Base-by-base conservation (phyloP, 768 basidiomycete genomes). In the Megacollybia marginata region DNA sequence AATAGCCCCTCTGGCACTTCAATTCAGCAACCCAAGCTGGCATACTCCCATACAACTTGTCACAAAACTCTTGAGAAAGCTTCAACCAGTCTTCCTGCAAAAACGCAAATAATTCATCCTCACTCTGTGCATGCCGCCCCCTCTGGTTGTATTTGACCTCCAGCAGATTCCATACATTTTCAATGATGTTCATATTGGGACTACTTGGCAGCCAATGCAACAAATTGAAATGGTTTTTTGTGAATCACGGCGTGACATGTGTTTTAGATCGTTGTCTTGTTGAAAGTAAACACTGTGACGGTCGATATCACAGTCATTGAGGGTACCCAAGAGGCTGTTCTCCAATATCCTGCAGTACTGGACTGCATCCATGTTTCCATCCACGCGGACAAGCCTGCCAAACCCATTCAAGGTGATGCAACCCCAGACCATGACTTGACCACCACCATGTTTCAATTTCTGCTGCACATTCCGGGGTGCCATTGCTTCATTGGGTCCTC, bases 81-180 rank as follows among this genome's bases (percentile, higher is more conserved):
- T n/a, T n/a, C n/a, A n/a, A n/a, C n/a, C n/a, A n/a, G n/a, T n/a
- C n/a, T n/a, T n/a, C n/a, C n/a, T n/a, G n/a, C n/a, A n/a, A n/a
- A n/a, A n/a, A n/a, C n/a, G n/a, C n/a, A n/a, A n/a, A n/a, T n/a
- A n/a, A n/a, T n/a, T n/a, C n/a, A n/a, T n/a, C n/a, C n/a, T n/a
- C n/a, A n/a, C n/a, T n/a, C n/a, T n/a, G n/a, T n/a, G n/a, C n/a
- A n/a, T n/a, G n/a, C n/a, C n/a, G n/a, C n/a, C n/a, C n/a, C n/a
- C n/a, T n/a, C n/a, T n/a, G n/a, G n/a, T n/a, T n/a, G n/a, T n/a
- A n/a, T n/a, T n/a, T n/a, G n/a, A n/a, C n/a, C n/a, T n/a, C n/a
- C n/a, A n/a, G n/a, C n/a, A n/a, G n/a, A n/a, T n/a, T n/a, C 62
- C 64, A 65, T 18, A 56, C 52, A 53, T 65, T 53, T 49, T 65